Base-by-base conservation (phyloP, 768 basidiomycete genomes). In the Suillus variegatus region DNA sequence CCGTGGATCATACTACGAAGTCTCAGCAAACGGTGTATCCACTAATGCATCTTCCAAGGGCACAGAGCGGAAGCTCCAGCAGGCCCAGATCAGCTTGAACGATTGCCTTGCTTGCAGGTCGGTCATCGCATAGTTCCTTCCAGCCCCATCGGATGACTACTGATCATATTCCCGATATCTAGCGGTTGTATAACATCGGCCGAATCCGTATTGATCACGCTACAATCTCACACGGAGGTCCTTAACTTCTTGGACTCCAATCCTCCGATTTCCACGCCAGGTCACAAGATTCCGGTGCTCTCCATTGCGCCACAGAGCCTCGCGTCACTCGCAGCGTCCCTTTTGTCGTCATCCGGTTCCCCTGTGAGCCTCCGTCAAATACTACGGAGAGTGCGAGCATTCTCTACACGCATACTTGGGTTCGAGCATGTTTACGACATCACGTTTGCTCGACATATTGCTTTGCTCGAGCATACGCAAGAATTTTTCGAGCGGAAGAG, bases 151-250 rank as follows among this genome's bases (percentile, higher is more conserved):
- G 44, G 32, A 63, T 13, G 52, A 36, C 22, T 32, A 35, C 52
- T 58, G 57, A 46, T 64, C 16, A 52, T 43, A 54, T 25, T 20
- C 35, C 61, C 64, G 36, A 77, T 68, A 56, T 63, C 44, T 40
- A 97, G 97, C 66, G 97, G 97, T 3, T 99, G 97, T 73, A 98
- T 99, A 71, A 99, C 97, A 4, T 98, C 97, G 46, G 97, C 97
- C 28, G 97, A 99, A 82, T 97, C 95, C 22, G 89, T 99, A 55
- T 85, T 99, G 66, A 97, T 99, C 73, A 95, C 95, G 14, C 84
- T 97, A 44, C 97, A 99, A 76, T 97, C 95, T 8, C 96, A 98
- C 72, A 86, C 86, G 18, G 96, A 99, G 76, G 96, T 99, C 4
- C 85, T 97, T 56, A 85, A 85, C 57, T 91, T 94, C 71, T 83